These are phyloP conservation scores for Penicillium brevicompactum DNA, from an alignment of 2,329 filamentous ascomycete genomes.

Conservation along the genomic window DNA sequence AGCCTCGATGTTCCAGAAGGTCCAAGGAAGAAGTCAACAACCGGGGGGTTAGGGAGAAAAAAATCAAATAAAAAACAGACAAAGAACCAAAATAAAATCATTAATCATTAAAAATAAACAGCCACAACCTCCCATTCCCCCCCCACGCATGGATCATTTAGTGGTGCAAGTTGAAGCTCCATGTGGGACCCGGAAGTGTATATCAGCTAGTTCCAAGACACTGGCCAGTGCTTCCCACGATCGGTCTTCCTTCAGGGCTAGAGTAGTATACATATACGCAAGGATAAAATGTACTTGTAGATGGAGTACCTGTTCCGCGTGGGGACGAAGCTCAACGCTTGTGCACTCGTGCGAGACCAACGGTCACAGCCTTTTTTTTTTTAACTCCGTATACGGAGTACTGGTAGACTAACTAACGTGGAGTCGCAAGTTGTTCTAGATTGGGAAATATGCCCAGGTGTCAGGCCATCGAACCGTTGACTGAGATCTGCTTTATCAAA, in stretches of 20 bases:
- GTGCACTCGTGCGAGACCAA: not conserved
- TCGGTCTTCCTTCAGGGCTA: not conserved
- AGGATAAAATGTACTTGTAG: too few relatives aligned
- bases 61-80: not conserved
- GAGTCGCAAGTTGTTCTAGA: not conserved
- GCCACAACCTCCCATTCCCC: not conserved
- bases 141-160: slow-evolving; percentile 4
- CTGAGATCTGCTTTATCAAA: not conserved
- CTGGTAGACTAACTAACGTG: not conserved
- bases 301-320: not conserved
- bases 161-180: not conserved
- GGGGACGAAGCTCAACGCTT: not conserved
- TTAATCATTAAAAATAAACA: not conserved
- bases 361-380: not conserved
- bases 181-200: not conserved
- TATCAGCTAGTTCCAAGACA: not conserved
- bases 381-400: too few relatives aligned
- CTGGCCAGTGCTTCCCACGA: not conserved
- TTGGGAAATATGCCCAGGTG: not conserved
- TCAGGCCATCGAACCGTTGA: not conserved
- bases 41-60: not conserved
- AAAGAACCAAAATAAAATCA: not conserved
- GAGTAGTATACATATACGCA: too few relatives aligned
- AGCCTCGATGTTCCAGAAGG: not conserved
- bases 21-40: not conserved